A percentile compares a stretch with the other conserved stretches of the same genome.
Conservation (phyloP, 768 basidiomycete species). For the Psilocybe cyanescens region DNA sequence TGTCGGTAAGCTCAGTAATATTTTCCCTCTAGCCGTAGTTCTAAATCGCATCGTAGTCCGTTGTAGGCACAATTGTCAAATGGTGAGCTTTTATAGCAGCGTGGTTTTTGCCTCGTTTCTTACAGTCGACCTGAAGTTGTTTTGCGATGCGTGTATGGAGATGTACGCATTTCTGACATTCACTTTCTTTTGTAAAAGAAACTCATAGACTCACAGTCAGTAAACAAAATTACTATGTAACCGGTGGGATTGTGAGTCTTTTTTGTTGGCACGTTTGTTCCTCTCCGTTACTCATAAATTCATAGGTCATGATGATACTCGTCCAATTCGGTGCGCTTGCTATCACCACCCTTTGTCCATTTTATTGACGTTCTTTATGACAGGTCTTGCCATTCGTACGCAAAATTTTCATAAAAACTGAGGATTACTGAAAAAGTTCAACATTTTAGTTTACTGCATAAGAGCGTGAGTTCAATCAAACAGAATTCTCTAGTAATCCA, state of each 20-base stretch:
- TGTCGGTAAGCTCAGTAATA: constrained; percentile 31
- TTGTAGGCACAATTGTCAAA: constrained; percentile 58
- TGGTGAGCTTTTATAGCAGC: constrained; percentile 36
- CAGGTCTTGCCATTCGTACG: constrained; percentile 44
- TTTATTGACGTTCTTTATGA: neutral
- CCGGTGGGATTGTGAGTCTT: constrained; percentile 46
- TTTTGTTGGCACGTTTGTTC: neutral
- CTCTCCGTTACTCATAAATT: neutral
- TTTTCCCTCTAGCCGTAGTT: neutral
- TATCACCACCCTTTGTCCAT: neutral
- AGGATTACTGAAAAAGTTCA: neutral
- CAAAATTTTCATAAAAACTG: neutral
- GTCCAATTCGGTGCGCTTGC: constrained; percentile 45
- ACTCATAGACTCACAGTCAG: constrained; percentile 45
- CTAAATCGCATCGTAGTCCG: constrained; percentile 14
- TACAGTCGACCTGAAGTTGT: constrained; percentile 34
- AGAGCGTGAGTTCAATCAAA: constrained; percentile 38
- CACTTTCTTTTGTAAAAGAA: constrained; percentile 3
- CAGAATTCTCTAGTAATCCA: neutral
- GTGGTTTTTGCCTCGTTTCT: neutral
- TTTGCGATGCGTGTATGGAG: constrained; percentile 68
- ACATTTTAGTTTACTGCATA: constrained; percentile 43
- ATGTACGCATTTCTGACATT: constrained; percentile 39
- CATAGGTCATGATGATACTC: constrained; percentile 42
- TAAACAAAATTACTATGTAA: constrained; percentile 50